These are phyloP conservation scores for Suillus sp. DNA, from an alignment of 768 basidiomycete species.

Conservation along the genomic window DNA sequence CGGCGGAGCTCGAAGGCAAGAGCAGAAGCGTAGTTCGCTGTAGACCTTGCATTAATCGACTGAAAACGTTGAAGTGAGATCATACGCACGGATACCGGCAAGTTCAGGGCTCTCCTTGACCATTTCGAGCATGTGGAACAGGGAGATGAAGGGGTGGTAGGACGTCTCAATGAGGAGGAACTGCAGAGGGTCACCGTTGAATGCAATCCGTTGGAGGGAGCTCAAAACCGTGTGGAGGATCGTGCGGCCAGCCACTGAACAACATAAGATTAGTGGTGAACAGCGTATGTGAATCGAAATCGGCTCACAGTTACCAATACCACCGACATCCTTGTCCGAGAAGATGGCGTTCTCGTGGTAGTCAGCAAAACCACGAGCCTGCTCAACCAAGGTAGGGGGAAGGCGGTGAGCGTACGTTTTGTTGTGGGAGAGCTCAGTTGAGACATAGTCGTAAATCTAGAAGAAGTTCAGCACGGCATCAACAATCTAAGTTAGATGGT, in stretches of 20 bases:
- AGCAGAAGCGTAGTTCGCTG: constrained; percentile 75
- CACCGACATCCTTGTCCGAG: constrained; percentile 57
- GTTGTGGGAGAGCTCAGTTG: constrained; percentile 78
- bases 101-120: constrained; percentile 58
- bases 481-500: background rate
- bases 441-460: constrained; percentile 77
- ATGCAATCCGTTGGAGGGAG: constrained; percentile 77
- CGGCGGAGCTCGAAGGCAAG: constrained; percentile 79
- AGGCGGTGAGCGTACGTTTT: constrained; percentile 78
- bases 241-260: constrained; percentile 78
- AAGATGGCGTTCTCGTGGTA: constrained; percentile 81
- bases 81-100: constrained; percentile 62
- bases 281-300: constrained; percentile 5
- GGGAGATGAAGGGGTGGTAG: constrained; percentile 89
- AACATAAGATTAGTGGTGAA: background rate
- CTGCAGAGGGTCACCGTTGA: constrained; percentile 77
- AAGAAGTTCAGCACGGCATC: constrained; percentile 8
- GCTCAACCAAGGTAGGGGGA: constrained; percentile 75
- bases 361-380: constrained; percentile 74
- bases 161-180: constrained; percentile 78
- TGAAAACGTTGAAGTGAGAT: constrained; percentile 1
- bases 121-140: constrained; percentile 79
- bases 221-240: constrained; percentile 69
- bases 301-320: constrained; percentile 77
- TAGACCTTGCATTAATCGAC: constrained; percentile 17